Conservation (phyloP, 257 asterid species). For the Marsdenia floribunda region DNA sequence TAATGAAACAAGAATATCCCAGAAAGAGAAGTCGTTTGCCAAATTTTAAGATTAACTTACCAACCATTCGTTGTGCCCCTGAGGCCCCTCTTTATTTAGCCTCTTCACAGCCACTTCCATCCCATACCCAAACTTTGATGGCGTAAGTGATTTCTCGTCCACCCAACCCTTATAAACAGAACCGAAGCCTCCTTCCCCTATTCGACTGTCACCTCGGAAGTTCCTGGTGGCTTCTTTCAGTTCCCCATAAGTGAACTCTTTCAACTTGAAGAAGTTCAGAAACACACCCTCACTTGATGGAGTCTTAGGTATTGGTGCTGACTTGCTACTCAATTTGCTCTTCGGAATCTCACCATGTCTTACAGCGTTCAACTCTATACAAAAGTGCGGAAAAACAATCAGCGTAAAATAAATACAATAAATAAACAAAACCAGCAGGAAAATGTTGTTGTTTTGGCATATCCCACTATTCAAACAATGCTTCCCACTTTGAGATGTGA, state of each 20-base stretch:
- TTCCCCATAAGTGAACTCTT: conserved; percentile 57
- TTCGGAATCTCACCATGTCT: too few species aligned
- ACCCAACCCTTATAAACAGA: conserved; percentile 87
- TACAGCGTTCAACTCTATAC: too few species aligned
- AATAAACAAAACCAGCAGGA: too few species aligned
- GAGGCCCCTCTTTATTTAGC: conserved; percentile 78
- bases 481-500: too few species aligned
- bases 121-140: conserved; percentile 68
- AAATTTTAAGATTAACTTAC: conserved; percentile 29
- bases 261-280: conserved; percentile 70
- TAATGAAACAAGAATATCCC: too few species aligned
- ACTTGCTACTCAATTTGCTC: too few species aligned
- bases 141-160: conserved; percentile 50
- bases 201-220: conserved; percentile 74
- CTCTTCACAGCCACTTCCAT: conserved; percentile 78
- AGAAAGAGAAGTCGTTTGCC: background rate
- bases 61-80: conserved; percentile 96
- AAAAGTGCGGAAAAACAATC: too few species aligned
- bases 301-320: conserved; percentile 53
- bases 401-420: too few species aligned
- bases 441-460: too few species aligned
- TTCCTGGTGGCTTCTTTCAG: conserved; percentile 78
- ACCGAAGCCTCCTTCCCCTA: conserved; percentile 95
- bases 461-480: background rate
- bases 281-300: conserved; percentile 85